Conservation (phyloP, 345 rosid species). For the Trapa incisa region DNA sequence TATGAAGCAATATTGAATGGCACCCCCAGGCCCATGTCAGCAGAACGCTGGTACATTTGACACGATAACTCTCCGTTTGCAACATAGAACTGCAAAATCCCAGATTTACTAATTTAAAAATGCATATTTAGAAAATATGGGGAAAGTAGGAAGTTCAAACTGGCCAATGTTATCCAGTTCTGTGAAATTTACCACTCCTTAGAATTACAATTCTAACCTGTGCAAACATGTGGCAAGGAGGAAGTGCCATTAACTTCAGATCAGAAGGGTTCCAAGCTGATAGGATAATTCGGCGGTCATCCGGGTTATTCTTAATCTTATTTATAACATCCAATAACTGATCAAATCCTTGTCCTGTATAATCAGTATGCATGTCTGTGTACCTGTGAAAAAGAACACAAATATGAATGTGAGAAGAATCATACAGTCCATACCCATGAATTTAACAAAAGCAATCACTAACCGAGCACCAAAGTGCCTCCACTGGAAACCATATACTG, state of each 20-base stretch:
- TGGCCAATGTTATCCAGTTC: not conserved
- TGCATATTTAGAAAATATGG: not conserved
- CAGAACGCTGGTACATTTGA: constrained; percentile 96
- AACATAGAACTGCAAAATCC: constrained; percentile 53
- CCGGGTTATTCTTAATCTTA: constrained; percentile 85
- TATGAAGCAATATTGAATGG: constrained; percentile 95
- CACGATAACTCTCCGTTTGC: constrained; percentile 88
- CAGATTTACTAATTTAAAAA: not conserved
- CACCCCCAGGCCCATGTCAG: constrained; percentile 95
- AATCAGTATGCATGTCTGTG: constrained; percentile 88
- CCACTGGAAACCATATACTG: constrained; percentile 98
- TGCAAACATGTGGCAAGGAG: constrained; percentile 99
- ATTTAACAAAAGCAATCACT: constrained; percentile 9
- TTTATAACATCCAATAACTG: constrained; percentile 75
- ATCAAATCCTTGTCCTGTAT: constrained; percentile 91
- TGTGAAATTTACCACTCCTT: not conserved
- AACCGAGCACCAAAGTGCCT: constrained; percentile 98
- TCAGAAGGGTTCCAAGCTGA: constrained; percentile 99
- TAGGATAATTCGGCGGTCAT: constrained; percentile 75
- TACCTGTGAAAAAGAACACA: constrained; percentile 37
- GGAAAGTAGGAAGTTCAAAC: not conserved
- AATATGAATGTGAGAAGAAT: not conserved
- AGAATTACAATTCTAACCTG: constrained; percentile 31
- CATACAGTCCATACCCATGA: constrained; percentile 6
- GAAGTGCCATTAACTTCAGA: constrained; percentile 88